Conservation (phyloP, 805 yeast genomes). For the Kluyveromyces wickerhamii region DNA sequence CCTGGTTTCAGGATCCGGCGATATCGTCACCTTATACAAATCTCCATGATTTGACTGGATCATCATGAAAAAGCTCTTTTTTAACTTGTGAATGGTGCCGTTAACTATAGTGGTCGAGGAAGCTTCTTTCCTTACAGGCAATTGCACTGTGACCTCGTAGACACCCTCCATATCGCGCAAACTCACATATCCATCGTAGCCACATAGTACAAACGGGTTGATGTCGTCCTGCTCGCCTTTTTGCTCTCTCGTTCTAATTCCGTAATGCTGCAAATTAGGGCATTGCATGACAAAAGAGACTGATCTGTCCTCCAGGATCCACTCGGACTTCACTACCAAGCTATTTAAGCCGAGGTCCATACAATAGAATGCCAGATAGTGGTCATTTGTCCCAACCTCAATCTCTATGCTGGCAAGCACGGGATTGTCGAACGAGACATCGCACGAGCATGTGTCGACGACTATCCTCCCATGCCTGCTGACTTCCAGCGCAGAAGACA, state of each 20-base stretch:
- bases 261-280: conserved; percentile 39
- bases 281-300: conserved; percentile 53
- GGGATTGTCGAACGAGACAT: conserved; percentile 78
- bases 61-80: conserved; percentile 53
- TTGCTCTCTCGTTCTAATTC: conserved; percentile 11
- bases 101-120: conserved; percentile 36
- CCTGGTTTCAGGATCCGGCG: conserved; percentile 31
- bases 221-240: conserved; percentile 44
- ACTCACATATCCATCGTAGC: conserved; percentile 47
- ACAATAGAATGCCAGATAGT: conserved; percentile 59
- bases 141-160: conserved; percentile 35
- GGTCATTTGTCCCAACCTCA: conserved; percentile 36
- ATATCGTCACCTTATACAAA: conserved; percentile 56
- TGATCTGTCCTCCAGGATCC: conserved; percentile 23
- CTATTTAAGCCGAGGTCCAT: conserved; percentile 82
- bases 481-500: conserved; percentile 73
- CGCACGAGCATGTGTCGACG: conserved; percentile 49
- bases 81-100: conserved; percentile 60
- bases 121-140: conserved; percentile 43
- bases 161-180: conserved; percentile 39
- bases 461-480: conserved; percentile 44
- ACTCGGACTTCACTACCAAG: conserved; percentile 45
- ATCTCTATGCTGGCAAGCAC: conserved; percentile 73
- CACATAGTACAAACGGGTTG: conserved; percentile 39
- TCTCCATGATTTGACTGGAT: conserved; percentile 71